Evolutionary conservation across 148 eudicot genomes (phyloP).

Genomic region (Cornus florida): DNA sequence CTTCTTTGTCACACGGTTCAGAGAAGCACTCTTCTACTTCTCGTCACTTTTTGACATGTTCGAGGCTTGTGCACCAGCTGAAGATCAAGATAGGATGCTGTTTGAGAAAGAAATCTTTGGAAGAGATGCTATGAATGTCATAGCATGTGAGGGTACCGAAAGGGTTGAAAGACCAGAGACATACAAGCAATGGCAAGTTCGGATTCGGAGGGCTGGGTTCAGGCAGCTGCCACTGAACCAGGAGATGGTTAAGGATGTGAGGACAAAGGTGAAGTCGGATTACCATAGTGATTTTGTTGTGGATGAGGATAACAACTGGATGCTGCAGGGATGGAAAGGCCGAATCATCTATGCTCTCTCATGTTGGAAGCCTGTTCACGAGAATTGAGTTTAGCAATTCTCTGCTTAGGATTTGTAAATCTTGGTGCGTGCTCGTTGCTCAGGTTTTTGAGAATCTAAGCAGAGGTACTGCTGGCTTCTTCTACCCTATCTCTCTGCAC

Average conservation of each 20-base stretch:
- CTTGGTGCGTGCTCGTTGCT: not conserved
- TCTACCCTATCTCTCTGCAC: not conserved
- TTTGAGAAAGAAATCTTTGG: slow-evolving; percentile 39
- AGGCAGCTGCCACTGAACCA: slow-evolving; percentile 31
- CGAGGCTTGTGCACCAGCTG: slow-evolving; percentile 24
- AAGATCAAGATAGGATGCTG: slow-evolving; percentile 29
- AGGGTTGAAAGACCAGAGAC: slow-evolving; percentile 68
- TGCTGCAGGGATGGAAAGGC: slow-evolving; percentile 85
- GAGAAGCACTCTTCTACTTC: slow-evolving; percentile 39
- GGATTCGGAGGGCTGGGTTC: slow-evolving; percentile 54
- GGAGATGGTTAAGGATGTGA: slow-evolving; percentile 34
- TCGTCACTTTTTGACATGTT: slow-evolving; percentile 41
- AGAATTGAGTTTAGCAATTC: not conserved
- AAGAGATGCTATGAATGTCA: slow-evolving; percentile 43
- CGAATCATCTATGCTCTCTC: slow-evolving; percentile 54
- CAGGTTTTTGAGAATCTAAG: not conserved
- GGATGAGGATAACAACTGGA: slow-evolving; percentile 54
- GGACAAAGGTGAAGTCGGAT: slow-evolving; percentile 33
- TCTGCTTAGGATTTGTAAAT: not conserved
- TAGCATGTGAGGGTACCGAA: slow-evolving; percentile 66
- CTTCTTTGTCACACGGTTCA: slow-evolving; percentile 37
- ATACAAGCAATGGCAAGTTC: slow-evolving; percentile 64
- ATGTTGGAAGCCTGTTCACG: slow-evolving; percentile 47
- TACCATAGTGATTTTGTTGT: slow-evolving; percentile 61
- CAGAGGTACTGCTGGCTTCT: not conserved